A percentile compares a stretch with the other conserved stretches of the same genome.
Evolutionary conservation across 2,329 filamentous ascomycete genomes (phyloP).

Genomic region (Westerdykella ornata): DNA sequence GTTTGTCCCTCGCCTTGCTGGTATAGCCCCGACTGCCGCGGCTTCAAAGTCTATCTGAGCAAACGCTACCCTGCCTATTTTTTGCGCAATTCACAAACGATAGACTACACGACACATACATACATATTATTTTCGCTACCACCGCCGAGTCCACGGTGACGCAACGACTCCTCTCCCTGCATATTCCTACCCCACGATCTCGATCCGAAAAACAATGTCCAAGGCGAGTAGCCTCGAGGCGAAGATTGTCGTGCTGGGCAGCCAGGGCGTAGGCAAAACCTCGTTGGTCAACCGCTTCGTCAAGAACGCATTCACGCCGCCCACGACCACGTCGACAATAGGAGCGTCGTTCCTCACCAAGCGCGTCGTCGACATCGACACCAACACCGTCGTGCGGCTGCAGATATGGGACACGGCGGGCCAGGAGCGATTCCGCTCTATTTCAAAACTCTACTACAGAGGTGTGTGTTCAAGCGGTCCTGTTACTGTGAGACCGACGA

Average conservation of each 20-base stretch:
- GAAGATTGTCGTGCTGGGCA: slow-evolving; percentile 74
- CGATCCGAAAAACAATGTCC: background rate
- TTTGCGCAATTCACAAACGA: no score
- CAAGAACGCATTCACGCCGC: slow-evolving; percentile 62
- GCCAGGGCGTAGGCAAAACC: slow-evolving; percentile 74
- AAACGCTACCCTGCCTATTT: no score
- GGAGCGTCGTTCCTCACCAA: slow-evolving; percentile 57
- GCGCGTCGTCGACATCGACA: slow-evolving; percentile 67
- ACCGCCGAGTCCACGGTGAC: no score
- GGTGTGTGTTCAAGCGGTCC: slow-evolving; percentile 20
- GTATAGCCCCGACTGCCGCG: no score
- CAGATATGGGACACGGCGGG: slow-evolving; percentile 97
- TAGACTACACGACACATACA: no score
- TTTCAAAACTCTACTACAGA: slow-evolving; percentile 92
- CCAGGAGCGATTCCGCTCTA: slow-evolving; percentile 90
- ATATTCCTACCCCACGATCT: background rate
- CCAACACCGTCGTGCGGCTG: slow-evolving; percentile 77
- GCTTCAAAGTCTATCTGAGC: no score
- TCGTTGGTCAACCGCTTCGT: slow-evolving; percentile 70
- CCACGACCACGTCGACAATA: slow-evolving; percentile 44
- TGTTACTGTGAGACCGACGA: no score
- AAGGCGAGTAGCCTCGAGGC: slow-evolving; percentile 59
- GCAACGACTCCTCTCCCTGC: no score
- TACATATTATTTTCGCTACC: no score
- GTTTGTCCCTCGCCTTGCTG: no score